Percentiles rank a stretch among this genome's conserved stretches.
Conservation (phyloP, 345 rosid species). For the Abelmoschus esculentus region DNA sequence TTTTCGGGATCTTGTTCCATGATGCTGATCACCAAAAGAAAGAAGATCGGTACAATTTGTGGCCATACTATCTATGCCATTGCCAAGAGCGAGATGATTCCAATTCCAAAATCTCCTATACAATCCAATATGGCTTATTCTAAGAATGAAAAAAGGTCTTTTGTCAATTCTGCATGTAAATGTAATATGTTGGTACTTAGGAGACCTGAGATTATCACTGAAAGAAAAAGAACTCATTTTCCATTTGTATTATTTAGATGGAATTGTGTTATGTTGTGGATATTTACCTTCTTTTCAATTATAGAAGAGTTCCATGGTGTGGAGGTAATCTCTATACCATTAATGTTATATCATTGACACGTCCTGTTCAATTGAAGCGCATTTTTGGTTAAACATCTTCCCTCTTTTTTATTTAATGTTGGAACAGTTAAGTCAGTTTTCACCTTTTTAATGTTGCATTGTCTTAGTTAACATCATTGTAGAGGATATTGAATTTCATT, state of each 20-base stretch:
- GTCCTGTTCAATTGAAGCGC: no score
- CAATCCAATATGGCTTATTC: conserved; percentile 74
- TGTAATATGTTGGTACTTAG: conserved; percentile 53
- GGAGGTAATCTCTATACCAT: conserved; percentile 34
- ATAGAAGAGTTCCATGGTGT: conserved; percentile 31
- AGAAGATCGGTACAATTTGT: conserved; percentile 74
- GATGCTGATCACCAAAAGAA: conserved; percentile 81
- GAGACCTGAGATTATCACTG: conserved; percentile 28
- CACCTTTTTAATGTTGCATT: conserved; percentile 17
- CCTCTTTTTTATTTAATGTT: no score
- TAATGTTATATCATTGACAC: no score
- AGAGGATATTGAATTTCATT: conserved; percentile 45
- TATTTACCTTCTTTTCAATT: conserved; percentile 24
- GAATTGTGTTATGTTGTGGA: conserved; percentile 20
- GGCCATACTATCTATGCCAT: conserved; percentile 73
- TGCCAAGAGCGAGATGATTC: conserved; percentile 60
- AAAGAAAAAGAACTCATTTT: conserved; percentile 8
- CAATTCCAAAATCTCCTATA: conserved; percentile 61
- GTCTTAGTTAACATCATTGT: conserved; percentile 30
- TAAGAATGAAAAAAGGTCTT: conserved; percentile 98
- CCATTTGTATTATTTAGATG: conserved; percentile 42
- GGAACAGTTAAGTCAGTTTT: conserved; percentile 22
- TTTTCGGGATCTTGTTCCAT: conserved; percentile 92
- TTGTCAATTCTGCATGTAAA: conserved; percentile 81
- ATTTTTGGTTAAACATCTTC: no score